Percentiles rank a stretch among this genome's conserved stretches.
phyloP scores from a whole-genome alignment of 305 asterid genomes.

The Solanum aculeatissimum region DNA sequence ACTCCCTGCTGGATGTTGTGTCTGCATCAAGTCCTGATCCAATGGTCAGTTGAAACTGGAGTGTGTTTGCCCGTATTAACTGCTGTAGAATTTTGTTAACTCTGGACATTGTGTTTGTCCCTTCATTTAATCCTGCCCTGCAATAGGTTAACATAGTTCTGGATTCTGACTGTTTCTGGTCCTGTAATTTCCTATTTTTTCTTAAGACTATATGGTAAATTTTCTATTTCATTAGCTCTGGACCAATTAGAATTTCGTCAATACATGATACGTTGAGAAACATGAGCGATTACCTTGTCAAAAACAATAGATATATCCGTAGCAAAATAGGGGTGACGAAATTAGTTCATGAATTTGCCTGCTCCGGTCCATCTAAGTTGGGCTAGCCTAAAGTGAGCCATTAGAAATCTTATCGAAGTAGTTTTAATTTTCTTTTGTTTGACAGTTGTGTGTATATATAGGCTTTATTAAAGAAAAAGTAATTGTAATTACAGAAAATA shows the following conservation, averaged over 20 bases:
- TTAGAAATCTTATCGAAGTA: background rate
- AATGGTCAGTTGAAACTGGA: conserved; percentile 35
- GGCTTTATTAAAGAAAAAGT: too few relatives aligned
- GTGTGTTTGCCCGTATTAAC: too few relatives aligned
- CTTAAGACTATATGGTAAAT: too few relatives aligned
- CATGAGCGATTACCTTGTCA: too few relatives aligned
- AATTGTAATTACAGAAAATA: too few relatives aligned
- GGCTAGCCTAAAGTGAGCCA: background rate
- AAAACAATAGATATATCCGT: too few relatives aligned
- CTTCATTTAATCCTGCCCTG: background rate
- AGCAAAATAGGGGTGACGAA: too few relatives aligned
- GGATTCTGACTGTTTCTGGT: background rate
- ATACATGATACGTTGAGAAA: too few relatives aligned
- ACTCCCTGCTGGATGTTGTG: conserved; percentile 51
- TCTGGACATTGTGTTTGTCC: background rate
- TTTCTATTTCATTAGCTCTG: too few relatives aligned
- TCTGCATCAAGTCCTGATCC: conserved; percentile 48
- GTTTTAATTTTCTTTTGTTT: background rate
- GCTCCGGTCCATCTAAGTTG: background rate
- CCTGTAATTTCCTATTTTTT: background rate
- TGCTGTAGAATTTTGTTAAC: too few relatives aligned
- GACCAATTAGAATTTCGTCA: too few relatives aligned
- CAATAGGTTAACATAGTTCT: background rate
- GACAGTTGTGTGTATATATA: background rate
- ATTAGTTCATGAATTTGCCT: too few relatives aligned